phyloP scores from a whole-genome alignment of 306 rosid species.

The Delonix regia region DNA sequence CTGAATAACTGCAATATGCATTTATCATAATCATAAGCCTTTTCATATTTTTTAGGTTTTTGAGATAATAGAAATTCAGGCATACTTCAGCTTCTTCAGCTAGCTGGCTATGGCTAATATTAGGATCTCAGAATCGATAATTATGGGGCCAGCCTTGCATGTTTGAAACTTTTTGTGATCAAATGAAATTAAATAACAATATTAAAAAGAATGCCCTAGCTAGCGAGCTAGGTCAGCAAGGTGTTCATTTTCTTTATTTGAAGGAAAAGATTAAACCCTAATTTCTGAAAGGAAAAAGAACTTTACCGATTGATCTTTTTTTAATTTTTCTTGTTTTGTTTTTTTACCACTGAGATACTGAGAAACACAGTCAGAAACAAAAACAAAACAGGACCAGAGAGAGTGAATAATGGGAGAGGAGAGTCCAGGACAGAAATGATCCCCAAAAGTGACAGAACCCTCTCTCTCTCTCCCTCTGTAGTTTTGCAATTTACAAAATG shows the following conservation, averaged over 20 bases:
- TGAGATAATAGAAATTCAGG: neutral
- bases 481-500: slow-evolving; percentile 10
- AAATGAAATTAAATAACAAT: neutral
- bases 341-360: slow-evolving; percentile 8
- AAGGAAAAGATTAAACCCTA: neutral
- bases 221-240: neutral
- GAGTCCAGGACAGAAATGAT: neutral
- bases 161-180: slow-evolving; percentile 3
- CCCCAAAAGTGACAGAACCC: slow-evolving; percentile 17
- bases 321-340: neutral
- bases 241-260: neutral
- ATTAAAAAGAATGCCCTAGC: neutral
- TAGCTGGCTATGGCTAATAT: neutral
- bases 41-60: neutral
- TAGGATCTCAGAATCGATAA: neutral
- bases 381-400: neutral
- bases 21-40: no score
- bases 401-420: neutral
- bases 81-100: no score
- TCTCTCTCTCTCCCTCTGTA: neutral
- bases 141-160: neutral
- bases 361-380: neutral
- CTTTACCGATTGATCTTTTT: neutral
- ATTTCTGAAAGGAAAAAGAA: neutral
- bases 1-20: no score